phyloP scores from a whole-genome alignment of 306 rosid genomes.

The Cyamopsis tetragonoloba region DNA sequence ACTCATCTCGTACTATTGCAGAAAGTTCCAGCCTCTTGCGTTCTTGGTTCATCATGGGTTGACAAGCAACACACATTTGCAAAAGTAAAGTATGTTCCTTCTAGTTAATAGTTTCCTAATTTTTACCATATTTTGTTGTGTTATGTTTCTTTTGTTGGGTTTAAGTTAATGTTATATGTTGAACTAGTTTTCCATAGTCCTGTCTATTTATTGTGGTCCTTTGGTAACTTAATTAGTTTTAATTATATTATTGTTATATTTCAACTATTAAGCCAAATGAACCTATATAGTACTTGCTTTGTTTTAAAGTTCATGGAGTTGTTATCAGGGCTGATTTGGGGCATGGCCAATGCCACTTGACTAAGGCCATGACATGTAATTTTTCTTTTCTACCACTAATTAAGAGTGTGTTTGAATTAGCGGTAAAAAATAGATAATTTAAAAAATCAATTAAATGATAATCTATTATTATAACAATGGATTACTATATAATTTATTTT shows the following conservation, averaged over 20 bases:
- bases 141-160: neutral
- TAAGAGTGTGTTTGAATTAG: no score
- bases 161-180: neutral
- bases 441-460: no score
- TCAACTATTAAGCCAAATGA: constrained; percentile 53
- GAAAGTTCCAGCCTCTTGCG: constrained; percentile 84
- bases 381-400: constrained; percentile 1
- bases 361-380: constrained; percentile 89
- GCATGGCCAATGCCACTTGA: constrained; percentile 99
- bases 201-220: constrained; percentile 1
- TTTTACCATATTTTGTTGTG: constrained; percentile 11
- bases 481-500: no score
- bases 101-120: neutral
- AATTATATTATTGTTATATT: neutral
- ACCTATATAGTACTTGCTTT: constrained; percentile 60
- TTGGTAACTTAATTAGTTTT: neutral
- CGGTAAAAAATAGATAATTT: no score
- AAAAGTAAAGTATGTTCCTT: constrained; percentile 51
- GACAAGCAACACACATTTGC: constrained; percentile 81
- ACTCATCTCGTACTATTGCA: constrained; percentile 31
- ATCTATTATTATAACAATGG: no score
- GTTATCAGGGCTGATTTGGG: constrained; percentile 94
- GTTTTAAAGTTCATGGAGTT: constrained; percentile 85
- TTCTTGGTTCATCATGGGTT: constrained; percentile 73
- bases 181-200: neutral